Evolutionary conservation across 2,329 filamentous ascomycete genomes (phyloP).

Genomic region (Pyricularia sp.): DNA sequence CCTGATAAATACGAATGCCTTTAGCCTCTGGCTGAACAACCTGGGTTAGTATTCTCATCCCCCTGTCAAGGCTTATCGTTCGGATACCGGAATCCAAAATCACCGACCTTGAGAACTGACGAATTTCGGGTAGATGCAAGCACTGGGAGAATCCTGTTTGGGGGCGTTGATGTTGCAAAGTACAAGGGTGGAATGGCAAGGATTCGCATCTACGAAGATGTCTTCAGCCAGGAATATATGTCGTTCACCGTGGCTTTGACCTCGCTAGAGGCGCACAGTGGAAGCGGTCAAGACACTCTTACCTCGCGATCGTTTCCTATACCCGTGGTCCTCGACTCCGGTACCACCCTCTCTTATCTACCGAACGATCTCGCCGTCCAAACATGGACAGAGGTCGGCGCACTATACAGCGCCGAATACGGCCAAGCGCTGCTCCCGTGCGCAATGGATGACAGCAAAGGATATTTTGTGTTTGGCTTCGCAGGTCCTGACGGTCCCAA

Average conservation of each 20-base stretch:
- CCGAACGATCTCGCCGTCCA: conserved; percentile 48
- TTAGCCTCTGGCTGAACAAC: conserved; percentile 61
- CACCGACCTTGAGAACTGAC: neutral
- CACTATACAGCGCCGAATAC: conserved; percentile 27
- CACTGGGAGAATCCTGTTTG: conserved; percentile 66
- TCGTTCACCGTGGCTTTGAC: conserved; percentile 41
- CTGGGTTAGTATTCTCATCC: conserved; percentile 6
- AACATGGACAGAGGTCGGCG: conserved; percentile 47
- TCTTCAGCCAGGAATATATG: conserved; percentile 25
- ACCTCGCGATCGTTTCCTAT: conserved; percentile 33
- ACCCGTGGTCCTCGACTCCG: conserved; percentile 64
- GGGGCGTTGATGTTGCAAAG: conserved; percentile 70
- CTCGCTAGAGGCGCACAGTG: conserved; percentile 35
- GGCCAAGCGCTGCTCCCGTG: conserved; percentile 41
- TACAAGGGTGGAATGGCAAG: conserved; percentile 54
- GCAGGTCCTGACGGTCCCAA: conserved; percentile 35
- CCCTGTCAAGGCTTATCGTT: neutral
- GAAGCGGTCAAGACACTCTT: conserved; percentile 38
- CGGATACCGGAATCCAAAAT: neutral
- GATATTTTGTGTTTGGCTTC: conserved; percentile 46
- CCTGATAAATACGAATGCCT: conserved; percentile 56
- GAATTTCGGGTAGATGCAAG: conserved; percentile 30
- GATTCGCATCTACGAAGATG: conserved; percentile 45
- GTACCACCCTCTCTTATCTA: conserved; percentile 63
- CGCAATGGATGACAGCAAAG: conserved; percentile 29